These are phyloP conservation scores for Bipolaris victoriae DNA, from an alignment of 2,329 filamentous ascomycete genomes.

Conservation along the genomic window DNA sequence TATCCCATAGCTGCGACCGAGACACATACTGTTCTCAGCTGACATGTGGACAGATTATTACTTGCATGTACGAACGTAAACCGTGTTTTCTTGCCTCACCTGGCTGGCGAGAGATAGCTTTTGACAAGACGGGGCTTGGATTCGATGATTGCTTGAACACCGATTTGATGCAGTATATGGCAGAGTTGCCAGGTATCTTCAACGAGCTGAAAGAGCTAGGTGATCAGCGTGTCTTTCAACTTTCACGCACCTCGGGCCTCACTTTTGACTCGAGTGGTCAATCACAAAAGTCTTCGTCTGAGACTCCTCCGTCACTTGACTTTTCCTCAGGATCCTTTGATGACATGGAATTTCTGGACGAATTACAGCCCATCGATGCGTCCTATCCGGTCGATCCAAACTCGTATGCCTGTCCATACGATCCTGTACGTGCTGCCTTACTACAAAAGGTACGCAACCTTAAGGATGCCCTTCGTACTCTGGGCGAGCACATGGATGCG, in stretches of 20 bases:
- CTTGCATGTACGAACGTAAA: constrained; percentile 39
- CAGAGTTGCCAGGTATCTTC: constrained; percentile 36
- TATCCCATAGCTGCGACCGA: neutral
- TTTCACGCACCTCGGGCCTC: constrained; percentile 4
- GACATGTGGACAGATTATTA: constrained; percentile 35
- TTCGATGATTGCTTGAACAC: constrained; percentile 38
- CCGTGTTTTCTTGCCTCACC: constrained; percentile 39
- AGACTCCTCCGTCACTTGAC: constrained; percentile 29
- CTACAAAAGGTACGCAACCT: constrained; percentile 33
- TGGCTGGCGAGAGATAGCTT: constrained; percentile 43
- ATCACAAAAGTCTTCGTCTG: constrained; percentile 12
- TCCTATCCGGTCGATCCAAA: constrained; percentile 1
- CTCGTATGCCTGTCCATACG: constrained; percentile 1
- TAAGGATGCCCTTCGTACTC: constrained; percentile 28
- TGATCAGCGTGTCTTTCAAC: constrained; percentile 5
- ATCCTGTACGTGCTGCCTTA: constrained; percentile 20
- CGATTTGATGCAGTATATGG: constrained; percentile 37
- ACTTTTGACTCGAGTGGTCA: constrained; percentile 8
- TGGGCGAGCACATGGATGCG: constrained; percentile 28
- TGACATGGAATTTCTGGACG: constrained; percentile 20
- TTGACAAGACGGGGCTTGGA: constrained; percentile 37
- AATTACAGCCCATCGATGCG: constrained; percentile 17
- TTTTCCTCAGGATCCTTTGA: constrained; percentile 26
- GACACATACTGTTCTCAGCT: neutral
- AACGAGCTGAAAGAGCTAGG: constrained; percentile 34